Percentiles rank a stretch among this genome's conserved stretches.
phyloP scores from a whole-genome alignment of 1,284 basidiomycete species.

The Flammula alnicola region DNA sequence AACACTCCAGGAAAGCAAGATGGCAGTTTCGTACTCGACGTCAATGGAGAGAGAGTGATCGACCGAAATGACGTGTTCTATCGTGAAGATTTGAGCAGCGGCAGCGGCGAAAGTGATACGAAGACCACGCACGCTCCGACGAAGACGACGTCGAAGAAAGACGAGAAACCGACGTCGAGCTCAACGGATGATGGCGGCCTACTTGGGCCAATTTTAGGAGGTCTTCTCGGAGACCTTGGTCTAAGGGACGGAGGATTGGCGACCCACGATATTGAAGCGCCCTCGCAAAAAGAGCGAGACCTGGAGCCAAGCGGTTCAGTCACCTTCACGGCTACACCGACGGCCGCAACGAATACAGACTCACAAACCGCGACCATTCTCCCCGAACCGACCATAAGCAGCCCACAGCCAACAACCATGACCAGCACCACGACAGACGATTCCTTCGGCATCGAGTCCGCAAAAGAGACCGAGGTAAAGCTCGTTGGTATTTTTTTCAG shows the following conservation, averaged over 20 bases:
- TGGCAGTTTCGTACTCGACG: constrained; percentile 52
- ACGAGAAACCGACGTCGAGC: constrained; percentile 18
- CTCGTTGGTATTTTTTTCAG: constrained; percentile 79
- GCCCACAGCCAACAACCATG: constrained; percentile 2
- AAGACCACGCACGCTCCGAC: constrained; percentile 1
- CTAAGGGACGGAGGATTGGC: not conserved
- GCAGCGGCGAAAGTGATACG: not conserved
- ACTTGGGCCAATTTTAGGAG: constrained; percentile 24
- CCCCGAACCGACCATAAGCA: constrained; percentile 1
- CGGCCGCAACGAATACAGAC: not conserved
- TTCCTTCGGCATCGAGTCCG: constrained; percentile 8
- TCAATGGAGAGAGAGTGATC: constrained; percentile 59
- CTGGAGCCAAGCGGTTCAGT: not conserved
- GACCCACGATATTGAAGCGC: not conserved
- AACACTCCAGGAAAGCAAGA: constrained; percentile 71
- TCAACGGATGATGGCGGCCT: constrained; percentile 18
- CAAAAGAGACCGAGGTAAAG: constrained; percentile 38
- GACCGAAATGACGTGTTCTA: constrained; percentile 63
- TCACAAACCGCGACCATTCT: not conserved
- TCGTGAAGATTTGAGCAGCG: constrained; percentile 40
- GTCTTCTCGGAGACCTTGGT: constrained; percentile 19
- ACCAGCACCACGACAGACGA: not conserved
- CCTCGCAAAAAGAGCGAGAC: not conserved
- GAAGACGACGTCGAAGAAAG: constrained; percentile 8
- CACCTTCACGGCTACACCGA: not conserved